Evolutionary conservation across 257 asterid species (phyloP), one percentile per base, ranked within the genome.

Genomic region (Forsythia viridissima): DNA sequence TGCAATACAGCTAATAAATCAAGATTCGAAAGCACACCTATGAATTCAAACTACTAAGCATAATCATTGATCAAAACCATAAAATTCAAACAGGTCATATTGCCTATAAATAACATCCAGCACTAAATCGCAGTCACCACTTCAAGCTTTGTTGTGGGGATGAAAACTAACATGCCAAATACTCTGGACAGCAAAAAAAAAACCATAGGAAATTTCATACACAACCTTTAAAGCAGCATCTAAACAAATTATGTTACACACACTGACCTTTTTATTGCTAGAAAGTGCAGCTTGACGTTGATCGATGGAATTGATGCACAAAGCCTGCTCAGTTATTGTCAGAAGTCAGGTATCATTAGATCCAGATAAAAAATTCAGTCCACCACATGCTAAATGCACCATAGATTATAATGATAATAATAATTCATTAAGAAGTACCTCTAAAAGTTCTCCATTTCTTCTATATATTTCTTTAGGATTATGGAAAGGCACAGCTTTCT

Each of bases 401-500:
- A 52, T 52, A 57, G 63, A 59, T 10, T 81, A 73, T 41, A 21
- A 72, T 57, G 5, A 73, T 57, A 39, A 75, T 63, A 39, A 75
- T 46, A 80, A 42, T 81, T 70, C 77, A 68, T 72, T 72, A 84
- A 80, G 76, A 79, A 72, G 37, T 84, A 90, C 99, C 97, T 95
- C 98, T 79, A 95, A 82, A 75, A 93, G 98, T 83, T 95, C 99
- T 57, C 99, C 99, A 79, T 87, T 90, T 87, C 96, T 91, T 85
- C 84, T 92, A 83, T 85, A 85, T 82, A 92, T 83, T 83, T 93
- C 98, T 84, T 77, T 88, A 61, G 98, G 93, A 82, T 78, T 88
- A 79, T 84, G 84, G 76, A 93, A 95, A 55, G 99, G 97, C 79
- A 86, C 75, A 83, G 84, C 81, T 83, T 81, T 91, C 78, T 88